phyloP scores from a whole-genome alignment of 805 yeast genomes.

The Pichia cabralensis region DNA sequence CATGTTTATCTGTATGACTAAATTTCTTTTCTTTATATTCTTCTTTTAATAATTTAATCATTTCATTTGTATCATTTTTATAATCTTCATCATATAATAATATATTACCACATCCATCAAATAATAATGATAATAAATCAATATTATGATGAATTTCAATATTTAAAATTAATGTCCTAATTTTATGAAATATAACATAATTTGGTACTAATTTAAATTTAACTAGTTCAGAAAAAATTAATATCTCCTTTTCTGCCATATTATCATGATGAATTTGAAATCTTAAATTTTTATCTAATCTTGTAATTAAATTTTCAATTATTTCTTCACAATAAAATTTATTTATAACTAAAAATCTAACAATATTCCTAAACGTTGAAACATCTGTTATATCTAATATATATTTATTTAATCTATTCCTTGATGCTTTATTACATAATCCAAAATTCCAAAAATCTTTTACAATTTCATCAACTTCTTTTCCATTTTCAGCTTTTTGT shows the following conservation, averaged over 20 bases:
- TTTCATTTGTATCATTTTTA: conserved; percentile 46
- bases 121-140: conserved; percentile 58
- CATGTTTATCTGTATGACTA: conserved; percentile 44
- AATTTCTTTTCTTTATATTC: conserved; percentile 40
- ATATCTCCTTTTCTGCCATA: conserved; percentile 46
- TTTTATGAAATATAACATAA: conserved; percentile 64
- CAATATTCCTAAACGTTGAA: conserved; percentile 39
- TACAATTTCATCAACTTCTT: conserved; percentile 41
- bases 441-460: conserved; percentile 37
- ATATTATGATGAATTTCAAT: conserved; percentile 46
- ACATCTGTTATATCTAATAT: conserved; percentile 40
- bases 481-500: conserved; percentile 32
- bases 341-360: conserved; percentile 62
- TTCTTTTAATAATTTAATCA: conserved; percentile 46
- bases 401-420: conserved; percentile 46
- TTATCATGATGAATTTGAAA: conserved; percentile 45
- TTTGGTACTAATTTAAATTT: conserved; percentile 67
- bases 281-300: conserved; percentile 51
- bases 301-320: conserved; percentile 39
- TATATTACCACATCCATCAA: conserved; percentile 65
- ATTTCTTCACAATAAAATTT: conserved; percentile 38
- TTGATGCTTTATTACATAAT: conserved; percentile 65
- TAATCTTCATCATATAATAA: conserved; percentile 50
- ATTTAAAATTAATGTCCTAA: conserved; percentile 48
- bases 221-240: conserved; percentile 63